Evolutionary conservation across 305 asterid species (phyloP).

Genomic region (Euphrasia arctica): DNA sequence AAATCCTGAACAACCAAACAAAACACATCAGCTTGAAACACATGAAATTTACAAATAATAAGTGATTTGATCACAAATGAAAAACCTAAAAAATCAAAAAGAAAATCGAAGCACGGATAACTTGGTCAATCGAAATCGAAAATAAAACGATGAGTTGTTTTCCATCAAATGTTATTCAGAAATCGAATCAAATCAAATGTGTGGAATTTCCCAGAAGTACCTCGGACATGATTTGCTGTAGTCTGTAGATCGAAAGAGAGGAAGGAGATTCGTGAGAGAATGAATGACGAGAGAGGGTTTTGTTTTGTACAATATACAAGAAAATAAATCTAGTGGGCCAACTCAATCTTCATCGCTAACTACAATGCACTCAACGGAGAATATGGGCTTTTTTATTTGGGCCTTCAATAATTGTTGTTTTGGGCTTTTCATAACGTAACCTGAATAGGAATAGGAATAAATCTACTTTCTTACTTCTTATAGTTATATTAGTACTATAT

Average conservation of each 20-base stretch:
- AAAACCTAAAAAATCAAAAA: slow-evolving; percentile 10
- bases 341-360: no score
- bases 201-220: slow-evolving; percentile 25
- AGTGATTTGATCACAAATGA: background rate
- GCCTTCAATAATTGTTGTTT: no score
- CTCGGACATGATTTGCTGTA: slow-evolving; percentile 38
- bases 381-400: no score
- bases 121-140: slow-evolving; percentile 24
- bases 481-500: no score
- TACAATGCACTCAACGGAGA: no score
- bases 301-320: no score
- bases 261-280: slow-evolving; percentile 15
- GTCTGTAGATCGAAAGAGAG: slow-evolving; percentile 16
- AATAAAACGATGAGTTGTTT: slow-evolving; percentile 12
- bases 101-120: no score
- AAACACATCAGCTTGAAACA: slow-evolving; percentile 15
- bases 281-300: no score
- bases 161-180: background rate
- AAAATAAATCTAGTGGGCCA: no score
- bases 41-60: background rate
- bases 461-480: no score
- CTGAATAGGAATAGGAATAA: no score
- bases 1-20: slow-evolving; percentile 35
- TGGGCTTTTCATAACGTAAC: no score
- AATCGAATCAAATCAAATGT: background rate